A percentile compares a stretch with the other conserved stretches of the same genome.
Evolutionary conservation across 306 rosid species (phyloP).

Genomic region (Trichosanthes truncata): DNA sequence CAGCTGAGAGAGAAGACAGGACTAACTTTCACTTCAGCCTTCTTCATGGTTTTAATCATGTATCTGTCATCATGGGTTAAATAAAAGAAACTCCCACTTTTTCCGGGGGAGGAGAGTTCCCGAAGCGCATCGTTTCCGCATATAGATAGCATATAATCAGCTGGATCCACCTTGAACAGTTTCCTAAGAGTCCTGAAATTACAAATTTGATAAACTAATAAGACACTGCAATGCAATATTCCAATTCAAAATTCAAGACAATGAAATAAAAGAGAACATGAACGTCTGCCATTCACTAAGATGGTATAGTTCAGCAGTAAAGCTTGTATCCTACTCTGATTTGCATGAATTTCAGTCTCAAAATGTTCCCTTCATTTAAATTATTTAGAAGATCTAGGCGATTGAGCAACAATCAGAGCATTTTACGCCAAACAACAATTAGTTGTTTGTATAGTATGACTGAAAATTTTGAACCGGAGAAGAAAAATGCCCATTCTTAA

Average conservation of each 20-base stretch:
- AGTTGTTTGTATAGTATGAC: background rate
- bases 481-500: background rate
- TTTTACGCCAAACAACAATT: background rate
- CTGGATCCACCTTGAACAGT: slow-evolving; percentile 87
- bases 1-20: background rate
- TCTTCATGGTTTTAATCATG: slow-evolving; percentile 96
- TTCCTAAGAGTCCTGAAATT: slow-evolving; percentile 80
- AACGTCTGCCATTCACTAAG: background rate
- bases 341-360: background rate
- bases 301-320: background rate
- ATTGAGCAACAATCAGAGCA: background rate
- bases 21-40: slow-evolving; percentile 91
- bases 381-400: background rate
- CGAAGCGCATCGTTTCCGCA: slow-evolving; percentile 92
- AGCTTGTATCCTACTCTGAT: background rate
- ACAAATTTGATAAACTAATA: background rate
- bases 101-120: slow-evolving; percentile 94
- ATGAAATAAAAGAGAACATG: background rate
- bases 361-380: background rate
- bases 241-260: background rate
- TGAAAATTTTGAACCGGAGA: background rate
- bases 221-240: background rate
- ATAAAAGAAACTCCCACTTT: slow-evolving; percentile 96
- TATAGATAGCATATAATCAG: slow-evolving; percentile 95
- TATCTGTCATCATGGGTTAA: slow-evolving; percentile 83